Conservation (phyloP, 2,329 filamentous ascomycete genomes). For the Leptographium flavum region DNA sequence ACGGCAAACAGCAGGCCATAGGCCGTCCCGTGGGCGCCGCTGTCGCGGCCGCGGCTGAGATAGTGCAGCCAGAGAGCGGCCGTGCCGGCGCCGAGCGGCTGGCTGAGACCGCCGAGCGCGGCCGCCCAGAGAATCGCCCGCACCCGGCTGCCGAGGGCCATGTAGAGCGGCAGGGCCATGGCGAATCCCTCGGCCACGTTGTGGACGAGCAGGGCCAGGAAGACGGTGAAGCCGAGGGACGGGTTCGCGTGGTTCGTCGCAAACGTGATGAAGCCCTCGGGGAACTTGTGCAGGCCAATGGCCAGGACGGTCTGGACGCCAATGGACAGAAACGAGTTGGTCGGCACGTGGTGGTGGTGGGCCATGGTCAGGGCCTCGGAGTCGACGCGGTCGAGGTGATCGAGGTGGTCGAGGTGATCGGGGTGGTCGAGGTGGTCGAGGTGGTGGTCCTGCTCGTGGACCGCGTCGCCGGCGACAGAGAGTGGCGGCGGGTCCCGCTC, state of each 20-base stretch:
- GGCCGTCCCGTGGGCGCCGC: slow-evolving; percentile 40
- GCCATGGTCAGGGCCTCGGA: slow-evolving; percentile 8
- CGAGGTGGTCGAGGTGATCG: not conserved
- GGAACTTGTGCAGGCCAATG: slow-evolving; percentile 91
- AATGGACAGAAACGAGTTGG: slow-evolving; percentile 85
- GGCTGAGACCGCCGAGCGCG: slow-evolving; percentile 70
- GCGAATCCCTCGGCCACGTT: slow-evolving; percentile 97
- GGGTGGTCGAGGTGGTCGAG: not conserved
- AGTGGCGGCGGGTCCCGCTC: too few relatives aligned
- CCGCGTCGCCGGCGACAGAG: not conserved
- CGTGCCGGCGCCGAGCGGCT: slow-evolving; percentile 72
- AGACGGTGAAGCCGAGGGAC: slow-evolving; percentile 74
- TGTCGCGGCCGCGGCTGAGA: slow-evolving; percentile 38
- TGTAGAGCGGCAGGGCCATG: slow-evolving; percentile 81
- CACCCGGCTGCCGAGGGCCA: slow-evolving; percentile 67
- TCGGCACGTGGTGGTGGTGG: slow-evolving; percentile 90
- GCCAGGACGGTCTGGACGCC: slow-evolving; percentile 93
- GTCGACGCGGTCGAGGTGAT: slow-evolving; percentile 4
- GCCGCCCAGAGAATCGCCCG: slow-evolving; percentile 77
- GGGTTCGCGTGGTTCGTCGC: slow-evolving; percentile 96
- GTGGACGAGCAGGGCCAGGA: slow-evolving; percentile 92
- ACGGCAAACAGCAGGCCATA: slow-evolving; percentile 77
- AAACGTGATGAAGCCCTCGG: slow-evolving; percentile 78
- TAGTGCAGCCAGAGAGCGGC: slow-evolving; percentile 78
- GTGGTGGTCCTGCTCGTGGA: too few relatives aligned